These are phyloP conservation scores for Arachis hypogaea DNA, from an alignment of 306 rosid genomes.

Conservation along the genomic window DNA sequence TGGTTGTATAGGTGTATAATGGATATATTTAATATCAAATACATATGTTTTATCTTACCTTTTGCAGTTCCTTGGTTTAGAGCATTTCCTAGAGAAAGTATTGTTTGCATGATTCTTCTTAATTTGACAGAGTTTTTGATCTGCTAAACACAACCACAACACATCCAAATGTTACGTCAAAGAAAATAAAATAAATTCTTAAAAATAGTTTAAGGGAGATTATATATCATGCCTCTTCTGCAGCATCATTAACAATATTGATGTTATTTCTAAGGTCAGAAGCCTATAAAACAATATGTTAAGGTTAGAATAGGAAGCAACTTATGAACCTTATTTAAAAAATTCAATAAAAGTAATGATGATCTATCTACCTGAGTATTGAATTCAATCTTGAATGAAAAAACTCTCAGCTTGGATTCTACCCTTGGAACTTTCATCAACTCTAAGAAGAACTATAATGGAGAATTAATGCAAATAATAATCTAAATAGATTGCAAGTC, in stretches of 20 bases:
- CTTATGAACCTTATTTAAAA: conserved; percentile 24
- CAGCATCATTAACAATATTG: conserved; percentile 62
- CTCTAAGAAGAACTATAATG: conserved; percentile 70
- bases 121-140: conserved; percentile 77
- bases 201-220: conserved; percentile 28
- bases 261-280: conserved; percentile 78
- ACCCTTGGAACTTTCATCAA: conserved; percentile 87
- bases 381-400: conserved; percentile 86
- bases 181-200: not conserved
- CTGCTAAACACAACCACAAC: conserved; percentile 52
- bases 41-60: conserved; percentile 60
- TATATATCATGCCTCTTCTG: conserved; percentile 74
- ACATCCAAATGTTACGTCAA: conserved; percentile 27
- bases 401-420: conserved; percentile 87
- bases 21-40: conserved; percentile 30
- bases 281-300: conserved; percentile 56
- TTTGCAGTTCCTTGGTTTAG: conserved; percentile 92
- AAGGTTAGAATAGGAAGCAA: conserved; percentile 31
- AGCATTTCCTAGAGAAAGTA: conserved; percentile 96
- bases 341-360: conserved; percentile 2
- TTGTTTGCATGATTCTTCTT: conserved; percentile 93
- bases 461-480: conserved; percentile 28
- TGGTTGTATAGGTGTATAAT: not conserved
- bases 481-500: conserved; percentile 25
- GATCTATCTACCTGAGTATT: conserved; percentile 65